Evolutionary conservation across 805 yeast genomes (phyloP), one percentile per base, ranked within the genome.

Genomic region (Saccharomycopsis amapae): DNA sequence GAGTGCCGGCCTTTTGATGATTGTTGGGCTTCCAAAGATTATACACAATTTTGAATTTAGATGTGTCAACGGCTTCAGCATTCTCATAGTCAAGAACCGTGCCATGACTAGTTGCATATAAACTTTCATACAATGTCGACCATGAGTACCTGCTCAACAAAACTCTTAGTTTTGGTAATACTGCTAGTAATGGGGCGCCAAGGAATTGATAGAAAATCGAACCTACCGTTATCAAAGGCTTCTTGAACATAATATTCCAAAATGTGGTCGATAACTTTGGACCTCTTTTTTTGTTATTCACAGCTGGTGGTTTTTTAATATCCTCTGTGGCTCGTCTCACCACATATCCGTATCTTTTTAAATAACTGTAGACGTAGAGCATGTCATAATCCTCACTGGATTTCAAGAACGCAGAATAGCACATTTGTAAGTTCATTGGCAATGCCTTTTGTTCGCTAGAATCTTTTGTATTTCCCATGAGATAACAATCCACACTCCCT

Each of bases 11-110:
- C 73, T 73, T 61, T 7, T 6, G 7, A 6, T 12, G 5, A 80
- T 83, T 2, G 63, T 57, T 0, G 76, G 94, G 93, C 54, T 79
- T 82, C 89, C 90, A 84, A 5, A 80, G 81, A 52, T 77, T 66
- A 55, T 64, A 84, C 0, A 67, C 62, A 1, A 80, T 62, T 2
- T 56, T 45, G 40, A 58, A 64, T 1, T 31, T n/a, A n/a, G n/a
- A n/a, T n/a, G n/a, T n/a, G n/a, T n/a, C n/a, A n/a, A n/a, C n/a
- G n/a, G n/a, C n/a, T n/a, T n/a, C n/a, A n/a, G n/a, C n/a, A n/a
- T n/a, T n/a, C n/a, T n/a, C n/a, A n/a, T n/a, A n/a, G n/a, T n/a
- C n/a, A n/a, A n/a, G n/a, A n/a, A n/a, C n/a, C n/a, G n/a, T n/a
- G n/a, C n/a, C n/a, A n/a, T n/a, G n/a, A n/a, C n/a, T n/a, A n/a